These are phyloP conservation scores for Picochlorum sp. DNA, from an alignment of 139 green algal species.

Conservation along the genomic window DNA sequence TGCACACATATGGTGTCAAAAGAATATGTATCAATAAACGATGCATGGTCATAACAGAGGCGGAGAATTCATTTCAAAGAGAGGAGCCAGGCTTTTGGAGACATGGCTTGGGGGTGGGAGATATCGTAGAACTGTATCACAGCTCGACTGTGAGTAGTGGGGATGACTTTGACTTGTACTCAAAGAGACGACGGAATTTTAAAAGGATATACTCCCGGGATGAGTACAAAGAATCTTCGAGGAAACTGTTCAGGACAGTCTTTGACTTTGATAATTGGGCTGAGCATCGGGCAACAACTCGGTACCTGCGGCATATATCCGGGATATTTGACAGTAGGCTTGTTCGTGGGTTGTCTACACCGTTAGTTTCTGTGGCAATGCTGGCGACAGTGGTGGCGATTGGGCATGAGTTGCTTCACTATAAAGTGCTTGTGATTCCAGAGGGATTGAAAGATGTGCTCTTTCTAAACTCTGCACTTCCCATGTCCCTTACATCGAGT, in stretches of 20 bases:
- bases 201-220: neutral
- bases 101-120: neutral
- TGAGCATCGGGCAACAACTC: conserved; percentile 17
- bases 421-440: neutral
- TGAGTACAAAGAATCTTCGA: conserved; percentile 9
- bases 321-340: conserved; percentile 28
- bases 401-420: neutral
- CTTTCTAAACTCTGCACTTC: conserved; percentile 6
- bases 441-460: neutral
- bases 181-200: neutral
- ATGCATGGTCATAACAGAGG: no score
- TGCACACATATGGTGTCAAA: no score
- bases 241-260: conserved; percentile 3
- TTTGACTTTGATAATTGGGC: conserved; percentile 28
- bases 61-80: no score
- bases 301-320: conserved; percentile 24
- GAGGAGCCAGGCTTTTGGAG: neutral
- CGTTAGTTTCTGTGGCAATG: conserved; percentile 13
- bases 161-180: neutral
- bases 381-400: conserved; percentile 2
- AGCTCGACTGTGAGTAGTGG: neutral
- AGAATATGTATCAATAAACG: no score
- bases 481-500: conserved; percentile 21
- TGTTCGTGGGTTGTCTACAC: conserved; percentile 9
- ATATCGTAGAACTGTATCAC: neutral